Conservation (phyloP, 345 rosid genomes). For the Cardamine resedifolia region DNA sequence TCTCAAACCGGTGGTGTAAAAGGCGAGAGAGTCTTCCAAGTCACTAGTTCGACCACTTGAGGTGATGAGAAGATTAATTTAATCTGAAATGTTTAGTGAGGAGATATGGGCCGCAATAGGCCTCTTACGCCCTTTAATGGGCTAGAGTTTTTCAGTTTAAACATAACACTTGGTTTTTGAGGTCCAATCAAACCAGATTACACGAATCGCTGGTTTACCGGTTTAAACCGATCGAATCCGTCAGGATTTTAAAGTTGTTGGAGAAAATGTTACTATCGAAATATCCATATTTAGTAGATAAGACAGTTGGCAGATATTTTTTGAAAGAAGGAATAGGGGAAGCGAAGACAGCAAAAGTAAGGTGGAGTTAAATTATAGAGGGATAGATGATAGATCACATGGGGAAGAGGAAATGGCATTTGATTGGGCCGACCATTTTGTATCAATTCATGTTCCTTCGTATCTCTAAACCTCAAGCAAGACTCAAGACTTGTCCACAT, state of each 20-base stretch:
- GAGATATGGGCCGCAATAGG: background rate
- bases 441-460: conserved; percentile 24
- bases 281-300: background rate
- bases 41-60: background rate
- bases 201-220: background rate
- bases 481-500: conserved; percentile 33
- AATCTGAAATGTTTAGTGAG: background rate
- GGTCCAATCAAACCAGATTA: background rate
- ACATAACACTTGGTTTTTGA: background rate
- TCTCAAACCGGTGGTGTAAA: background rate
- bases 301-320: conserved; percentile 25
- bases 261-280: background rate
- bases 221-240: background rate
- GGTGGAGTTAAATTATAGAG: background rate
- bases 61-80: background rate
- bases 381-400: conserved; percentile 29
- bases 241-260: background rate
- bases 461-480: conserved; percentile 27
- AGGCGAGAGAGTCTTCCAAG: background rate
- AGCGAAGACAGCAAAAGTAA: conserved; percentile 27
- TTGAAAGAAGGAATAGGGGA: background rate
- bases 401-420: conserved; percentile 3
- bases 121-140: background rate
- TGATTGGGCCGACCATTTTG: conserved; percentile 35
- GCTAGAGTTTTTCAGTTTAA: background rate